Evolutionary conservation across 306 rosid species (phyloP).

Genomic region (Heteromeles arbutifolia): DNA sequence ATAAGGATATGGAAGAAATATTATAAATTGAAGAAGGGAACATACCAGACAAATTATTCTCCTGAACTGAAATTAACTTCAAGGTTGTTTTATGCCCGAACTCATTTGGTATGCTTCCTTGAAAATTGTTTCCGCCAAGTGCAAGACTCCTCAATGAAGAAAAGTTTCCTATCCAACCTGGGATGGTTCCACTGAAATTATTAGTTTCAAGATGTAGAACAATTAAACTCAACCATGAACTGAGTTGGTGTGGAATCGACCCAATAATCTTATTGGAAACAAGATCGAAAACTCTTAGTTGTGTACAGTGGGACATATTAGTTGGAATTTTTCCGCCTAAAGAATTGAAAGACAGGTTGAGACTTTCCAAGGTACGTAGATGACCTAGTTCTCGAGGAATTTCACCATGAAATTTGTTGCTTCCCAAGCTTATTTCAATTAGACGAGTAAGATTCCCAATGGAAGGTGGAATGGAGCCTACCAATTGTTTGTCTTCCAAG

Average conservation of each 20-base stretch:
- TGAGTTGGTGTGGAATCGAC: neutral
- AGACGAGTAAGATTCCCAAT: too few species aligned
- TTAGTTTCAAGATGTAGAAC: neutral
- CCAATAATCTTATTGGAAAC: too few species aligned
- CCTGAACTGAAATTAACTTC: accelerated
- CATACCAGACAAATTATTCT: neutral
- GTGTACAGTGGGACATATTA: too few species aligned
- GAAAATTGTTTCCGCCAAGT: neutral
- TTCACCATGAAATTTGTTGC: too few species aligned
- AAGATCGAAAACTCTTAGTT: too few species aligned
- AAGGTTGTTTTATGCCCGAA: neutral
- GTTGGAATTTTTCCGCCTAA: too few species aligned
- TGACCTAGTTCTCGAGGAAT: too few species aligned
- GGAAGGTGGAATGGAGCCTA: neutral
- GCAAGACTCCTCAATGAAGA: accelerated
- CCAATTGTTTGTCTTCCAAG: too few species aligned
- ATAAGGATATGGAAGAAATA: neutral
- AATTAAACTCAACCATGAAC: neutral
- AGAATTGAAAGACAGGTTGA: too few species aligned
- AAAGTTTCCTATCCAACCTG: neutral
- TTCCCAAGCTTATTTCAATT: too few species aligned
- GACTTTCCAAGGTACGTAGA: too few species aligned
- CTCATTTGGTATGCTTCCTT: neutral
- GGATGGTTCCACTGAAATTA: neutral
- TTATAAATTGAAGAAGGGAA: neutral